phyloP scores from a whole-genome alignment of 164 flowering plant genomes.

The Piper longum region DNA sequence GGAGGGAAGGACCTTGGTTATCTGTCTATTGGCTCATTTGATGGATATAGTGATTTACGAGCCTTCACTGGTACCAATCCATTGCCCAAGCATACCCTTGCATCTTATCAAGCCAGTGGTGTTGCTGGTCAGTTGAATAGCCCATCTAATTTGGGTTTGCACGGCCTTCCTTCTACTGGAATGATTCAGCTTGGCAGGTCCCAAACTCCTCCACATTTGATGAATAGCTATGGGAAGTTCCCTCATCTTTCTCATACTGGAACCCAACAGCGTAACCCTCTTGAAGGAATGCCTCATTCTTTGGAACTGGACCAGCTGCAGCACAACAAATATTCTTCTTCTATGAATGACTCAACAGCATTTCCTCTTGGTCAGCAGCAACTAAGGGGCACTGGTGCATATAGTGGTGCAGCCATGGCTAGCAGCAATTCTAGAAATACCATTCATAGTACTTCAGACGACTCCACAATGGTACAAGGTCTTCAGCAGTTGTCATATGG shows the following conservation, averaged over 20 bases:
- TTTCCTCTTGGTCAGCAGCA: slow-evolving; percentile 17
- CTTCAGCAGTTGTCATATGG: slow-evolving; percentile 19
- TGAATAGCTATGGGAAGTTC: slow-evolving; percentile 22
- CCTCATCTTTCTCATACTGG: slow-evolving; percentile 25
- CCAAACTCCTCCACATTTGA: slow-evolving; percentile 27
- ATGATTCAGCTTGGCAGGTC: slow-evolving; percentile 32
- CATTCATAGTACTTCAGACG: slow-evolving; percentile 21
- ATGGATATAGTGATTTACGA: slow-evolving; percentile 44
- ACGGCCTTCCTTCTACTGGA: slow-evolving; percentile 34
- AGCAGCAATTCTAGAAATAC: slow-evolving; percentile 19
- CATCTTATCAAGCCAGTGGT: slow-evolving; percentile 30
- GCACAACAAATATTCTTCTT: slow-evolving; percentile 15
- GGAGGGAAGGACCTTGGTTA: slow-evolving; percentile 42
- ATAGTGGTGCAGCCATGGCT: slow-evolving; percentile 16
- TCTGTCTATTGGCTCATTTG: slow-evolving; percentile 39
- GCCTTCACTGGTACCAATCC: slow-evolving; percentile 41
- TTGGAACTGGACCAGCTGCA: slow-evolving; percentile 44
- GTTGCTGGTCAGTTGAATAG: slow-evolving; percentile 54
- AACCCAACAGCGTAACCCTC: slow-evolving; percentile 29
- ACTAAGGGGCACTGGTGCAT: slow-evolving; percentile 10
- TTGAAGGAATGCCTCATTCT: slow-evolving; percentile 43
- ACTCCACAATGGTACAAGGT: slow-evolving; percentile 27
- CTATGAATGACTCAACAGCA: slow-evolving; percentile 12
- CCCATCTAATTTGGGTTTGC: slow-evolving; percentile 31
- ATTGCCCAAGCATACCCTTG: slow-evolving; percentile 23